phyloP scores from a whole-genome alignment of 2,329 filamentous ascomycete genomes.

The Keithomyces neogunnii region DNA sequence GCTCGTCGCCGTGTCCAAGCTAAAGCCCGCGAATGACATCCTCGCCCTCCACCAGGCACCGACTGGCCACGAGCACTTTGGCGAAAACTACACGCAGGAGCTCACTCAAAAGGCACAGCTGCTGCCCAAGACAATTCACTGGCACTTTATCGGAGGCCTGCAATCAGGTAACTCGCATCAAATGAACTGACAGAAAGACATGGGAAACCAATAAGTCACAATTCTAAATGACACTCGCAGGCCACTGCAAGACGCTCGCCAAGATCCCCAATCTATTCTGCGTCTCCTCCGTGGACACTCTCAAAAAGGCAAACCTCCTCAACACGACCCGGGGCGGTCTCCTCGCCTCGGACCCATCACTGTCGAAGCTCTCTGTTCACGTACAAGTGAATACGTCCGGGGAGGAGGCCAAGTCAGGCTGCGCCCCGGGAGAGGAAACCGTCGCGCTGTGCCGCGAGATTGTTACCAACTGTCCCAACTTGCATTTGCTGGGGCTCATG shows the following conservation, averaged over 20 bases:
- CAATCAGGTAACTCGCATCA: conserved; percentile 53
- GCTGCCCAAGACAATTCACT: conserved; percentile 68
- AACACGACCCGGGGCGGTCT: conserved; percentile 65
- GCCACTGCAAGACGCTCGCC: conserved; percentile 83
- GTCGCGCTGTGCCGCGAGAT: conserved; percentile 62
- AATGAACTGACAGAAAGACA: not conserved
- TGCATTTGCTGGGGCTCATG: conserved; percentile 80
- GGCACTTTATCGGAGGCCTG: conserved; percentile 95
- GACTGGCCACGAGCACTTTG: conserved; percentile 66
- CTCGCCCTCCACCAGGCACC: conserved; percentile 65
- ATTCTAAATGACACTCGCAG: conserved; percentile 29
- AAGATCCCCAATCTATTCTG: conserved; percentile 84
- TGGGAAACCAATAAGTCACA: not conserved
- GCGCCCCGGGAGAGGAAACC: conserved; percentile 55
- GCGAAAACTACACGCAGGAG: conserved; percentile 94
- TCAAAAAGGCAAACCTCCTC: conserved; percentile 79
- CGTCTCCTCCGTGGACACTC: conserved; percentile 80
- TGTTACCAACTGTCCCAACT: conserved; percentile 58
- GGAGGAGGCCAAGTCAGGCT: conserved; percentile 77
- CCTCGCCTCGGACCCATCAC: conserved; percentile 27
- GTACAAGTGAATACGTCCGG: conserved; percentile 95
- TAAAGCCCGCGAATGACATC: conserved; percentile 89
- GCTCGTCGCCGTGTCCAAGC: conserved; percentile 89
- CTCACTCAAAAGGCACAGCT: conserved; percentile 75
- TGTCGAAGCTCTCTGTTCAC: conserved; percentile 58